phyloP scores from a whole-genome alignment of 2,329 filamentous ascomycete species.

The Aspergillus tanneri region DNA sequence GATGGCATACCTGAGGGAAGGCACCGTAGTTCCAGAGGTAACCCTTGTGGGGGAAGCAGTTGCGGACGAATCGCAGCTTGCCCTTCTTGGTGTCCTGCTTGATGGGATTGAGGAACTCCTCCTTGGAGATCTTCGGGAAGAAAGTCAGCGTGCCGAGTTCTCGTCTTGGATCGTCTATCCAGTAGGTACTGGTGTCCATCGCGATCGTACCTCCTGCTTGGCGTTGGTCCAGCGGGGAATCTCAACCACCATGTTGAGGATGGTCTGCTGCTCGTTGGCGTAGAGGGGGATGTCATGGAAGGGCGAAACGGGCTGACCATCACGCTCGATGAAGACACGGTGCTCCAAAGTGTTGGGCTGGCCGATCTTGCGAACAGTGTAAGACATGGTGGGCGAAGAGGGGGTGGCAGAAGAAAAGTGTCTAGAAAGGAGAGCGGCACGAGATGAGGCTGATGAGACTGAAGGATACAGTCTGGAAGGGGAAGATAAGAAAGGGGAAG shows the following conservation, averaged over 20 bases:
- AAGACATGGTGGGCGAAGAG: conserved; percentile 47
- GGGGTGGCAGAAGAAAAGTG: conserved; percentile 42
- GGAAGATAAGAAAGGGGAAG: conserved; percentile 18
- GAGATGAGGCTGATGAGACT: conserved; percentile 28
- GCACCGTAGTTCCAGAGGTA: conserved; percentile 99
- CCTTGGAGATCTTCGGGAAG: conserved; percentile 81
- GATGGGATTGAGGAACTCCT: conserved; percentile 96
- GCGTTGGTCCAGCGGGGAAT: conserved; percentile 99
- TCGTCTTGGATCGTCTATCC: conserved; percentile 11
- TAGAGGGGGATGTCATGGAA: conserved; percentile 99
- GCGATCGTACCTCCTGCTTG: conserved; percentile 83
- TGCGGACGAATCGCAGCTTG: conserved; percentile 98
- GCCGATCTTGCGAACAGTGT: conserved; percentile 81
- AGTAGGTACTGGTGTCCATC: background rate
- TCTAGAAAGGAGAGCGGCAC: conserved; percentile 48
- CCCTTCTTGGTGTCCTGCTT: conserved; percentile 99
- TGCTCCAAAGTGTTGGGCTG: conserved; percentile 92
- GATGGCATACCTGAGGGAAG: conserved; percentile 79
- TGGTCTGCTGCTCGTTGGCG: conserved; percentile 90
- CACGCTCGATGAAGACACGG: conserved; percentile 96
- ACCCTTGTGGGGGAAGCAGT: conserved; percentile 99
- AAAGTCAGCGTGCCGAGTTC: background rate
- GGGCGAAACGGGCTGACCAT: conserved; percentile 88
- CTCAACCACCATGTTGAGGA: conserved; percentile 99
- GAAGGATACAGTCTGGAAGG: conserved; percentile 19